Percentiles rank a stretch among this genome's conserved stretches.
phyloP scores from a whole-genome alignment of 2,329 filamentous ascomycete genomes.

The Sporothrix mexicana region DNA sequence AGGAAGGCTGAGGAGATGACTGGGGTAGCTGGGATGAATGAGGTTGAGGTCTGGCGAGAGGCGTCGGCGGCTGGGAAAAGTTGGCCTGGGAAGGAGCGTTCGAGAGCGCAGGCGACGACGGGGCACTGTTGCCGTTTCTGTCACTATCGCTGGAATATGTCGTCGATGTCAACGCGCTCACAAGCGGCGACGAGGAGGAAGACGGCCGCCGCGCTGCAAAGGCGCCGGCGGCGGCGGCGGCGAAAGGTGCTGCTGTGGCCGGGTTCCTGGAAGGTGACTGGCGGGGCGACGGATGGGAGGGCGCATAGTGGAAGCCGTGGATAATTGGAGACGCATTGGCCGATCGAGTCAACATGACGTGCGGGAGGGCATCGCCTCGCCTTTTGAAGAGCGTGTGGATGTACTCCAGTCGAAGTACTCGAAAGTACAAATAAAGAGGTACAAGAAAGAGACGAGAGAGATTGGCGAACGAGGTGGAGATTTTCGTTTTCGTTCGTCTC shows the following conservation, averaged over 20 bases:
- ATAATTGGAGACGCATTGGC: slow-evolving; percentile 60
- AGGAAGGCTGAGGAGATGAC: too few relatives aligned
- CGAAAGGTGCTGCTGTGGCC: slow-evolving; percentile 30
- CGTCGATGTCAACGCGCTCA: neutral
- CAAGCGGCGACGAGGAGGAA: slow-evolving; percentile 28
- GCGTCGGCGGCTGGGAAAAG: neutral
- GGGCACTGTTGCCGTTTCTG: slow-evolving; percentile 22
- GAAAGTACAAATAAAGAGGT: too few relatives aligned
- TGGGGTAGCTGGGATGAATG: too few relatives aligned
- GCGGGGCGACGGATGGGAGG: slow-evolving; percentile 50
- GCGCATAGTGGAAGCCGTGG: slow-evolving; percentile 53
- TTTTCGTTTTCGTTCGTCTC: slow-evolving; percentile 21
- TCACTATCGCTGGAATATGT: neutral
- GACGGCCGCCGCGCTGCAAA: slow-evolving; percentile 34
- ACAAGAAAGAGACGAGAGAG: neutral
- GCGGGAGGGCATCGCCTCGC: slow-evolving; percentile 31
- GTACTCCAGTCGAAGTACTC: neutral
- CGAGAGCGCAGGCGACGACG: slow-evolving; percentile 26
- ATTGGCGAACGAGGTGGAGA: neutral
- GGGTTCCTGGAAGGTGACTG: slow-evolving; percentile 50
- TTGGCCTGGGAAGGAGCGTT: neutral
- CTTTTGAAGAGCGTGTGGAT: slow-evolving; percentile 2
- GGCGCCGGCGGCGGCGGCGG: slow-evolving; percentile 17
- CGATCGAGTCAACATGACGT: slow-evolving; percentile 63
- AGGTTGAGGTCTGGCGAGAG: neutral